phyloP scores from a whole-genome alignment of 2,329 filamentous ascomycete genomes.

The Aspergillus sp. region DNA sequence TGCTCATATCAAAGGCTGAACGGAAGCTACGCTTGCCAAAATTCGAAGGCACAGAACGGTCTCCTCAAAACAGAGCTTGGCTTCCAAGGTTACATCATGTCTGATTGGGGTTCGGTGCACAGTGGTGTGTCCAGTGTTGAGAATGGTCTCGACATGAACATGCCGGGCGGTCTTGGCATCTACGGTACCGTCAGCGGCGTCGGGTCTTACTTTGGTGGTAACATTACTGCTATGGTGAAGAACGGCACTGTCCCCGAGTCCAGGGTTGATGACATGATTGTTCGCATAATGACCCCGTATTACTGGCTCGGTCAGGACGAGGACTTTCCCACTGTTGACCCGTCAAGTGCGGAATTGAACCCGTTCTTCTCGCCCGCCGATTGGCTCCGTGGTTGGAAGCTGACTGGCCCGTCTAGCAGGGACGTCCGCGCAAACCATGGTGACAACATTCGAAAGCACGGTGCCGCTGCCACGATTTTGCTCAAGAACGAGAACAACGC shows the following conservation, averaged over 20 bases:
- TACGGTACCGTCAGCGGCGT: too few species aligned
- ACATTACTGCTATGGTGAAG: constrained; percentile 51
- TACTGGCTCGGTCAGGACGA: constrained; percentile 6
- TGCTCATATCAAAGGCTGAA: constrained; percentile 64
- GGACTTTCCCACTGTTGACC: background rate
- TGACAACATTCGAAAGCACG: constrained; percentile 68
- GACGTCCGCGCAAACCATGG: constrained; percentile 72
- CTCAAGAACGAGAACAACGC: constrained; percentile 53
- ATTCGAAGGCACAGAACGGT: constrained; percentile 71
- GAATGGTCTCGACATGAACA: background rate
- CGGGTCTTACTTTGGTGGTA: background rate
- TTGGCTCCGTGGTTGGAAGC: background rate
- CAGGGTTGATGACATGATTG: constrained; percentile 60
- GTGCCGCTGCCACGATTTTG: constrained; percentile 74
- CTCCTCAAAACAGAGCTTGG: constrained; percentile 74
- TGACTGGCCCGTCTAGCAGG: too few species aligned
- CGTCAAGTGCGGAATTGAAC: too few species aligned
- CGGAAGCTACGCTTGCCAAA: constrained; percentile 75
- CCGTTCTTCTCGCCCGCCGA: too few species aligned
- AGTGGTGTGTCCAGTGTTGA: too few species aligned
- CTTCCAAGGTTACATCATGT: constrained; percentile 76
- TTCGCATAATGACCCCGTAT: constrained; percentile 26
- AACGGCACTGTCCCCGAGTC: constrained; percentile 58
- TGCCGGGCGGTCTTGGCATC: too few species aligned
- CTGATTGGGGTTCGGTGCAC: constrained; percentile 71